A percentile compares a stretch with the other conserved stretches of the same genome.
phyloP scores from a whole-genome alignment of 495 filamentous ascomycete genomes.

The Xanthoparmelia taractica region DNA sequence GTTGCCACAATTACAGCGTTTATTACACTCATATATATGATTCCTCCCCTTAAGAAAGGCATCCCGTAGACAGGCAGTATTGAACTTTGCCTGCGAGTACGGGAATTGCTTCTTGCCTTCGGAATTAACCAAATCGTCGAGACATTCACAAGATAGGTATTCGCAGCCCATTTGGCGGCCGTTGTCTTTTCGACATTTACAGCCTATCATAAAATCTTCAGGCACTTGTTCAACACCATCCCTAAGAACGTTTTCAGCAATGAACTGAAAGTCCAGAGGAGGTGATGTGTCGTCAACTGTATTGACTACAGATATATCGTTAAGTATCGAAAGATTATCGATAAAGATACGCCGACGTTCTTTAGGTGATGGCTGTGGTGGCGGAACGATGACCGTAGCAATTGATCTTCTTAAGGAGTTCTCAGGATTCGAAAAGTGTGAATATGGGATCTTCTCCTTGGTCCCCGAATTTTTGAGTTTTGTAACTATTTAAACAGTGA shows the following conservation, averaged over 20 bases:
- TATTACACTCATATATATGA: slow-evolving; percentile 77
- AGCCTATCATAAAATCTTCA: slow-evolving; percentile 38
- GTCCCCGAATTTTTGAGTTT: not conserved
- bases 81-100: slow-evolving; percentile 27
- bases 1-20: slow-evolving; percentile 55
- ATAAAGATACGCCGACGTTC: slow-evolving; percentile 15
- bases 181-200: slow-evolving; percentile 33
- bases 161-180: slow-evolving; percentile 30
- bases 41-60: slow-evolving; percentile 17
- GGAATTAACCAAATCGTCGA: slow-evolving; percentile 30
- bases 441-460: not conserved
- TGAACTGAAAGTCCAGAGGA: slow-evolving; percentile 36
- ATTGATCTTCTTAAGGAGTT: not conserved
- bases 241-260: slow-evolving; percentile 35
- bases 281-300: slow-evolving; percentile 23
- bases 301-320: slow-evolving; percentile 17
- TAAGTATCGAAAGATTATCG: slow-evolving; percentile 9
- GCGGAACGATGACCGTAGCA: not conserved
- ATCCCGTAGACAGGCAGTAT: slow-evolving; percentile 18
- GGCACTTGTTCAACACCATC: slow-evolving; percentile 31
- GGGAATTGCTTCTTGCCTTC: slow-evolving; percentile 33
- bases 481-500: not conserved
- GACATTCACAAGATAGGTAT: slow-evolving; percentile 35
- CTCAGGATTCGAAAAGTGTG: not conserved
- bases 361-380: slow-evolving; percentile 16